Evolutionary conservation across 1,284 basidiomycete genomes (phyloP), one percentile per base, ranked within the genome.

Genomic region (Ustilago trichophora): DNA sequence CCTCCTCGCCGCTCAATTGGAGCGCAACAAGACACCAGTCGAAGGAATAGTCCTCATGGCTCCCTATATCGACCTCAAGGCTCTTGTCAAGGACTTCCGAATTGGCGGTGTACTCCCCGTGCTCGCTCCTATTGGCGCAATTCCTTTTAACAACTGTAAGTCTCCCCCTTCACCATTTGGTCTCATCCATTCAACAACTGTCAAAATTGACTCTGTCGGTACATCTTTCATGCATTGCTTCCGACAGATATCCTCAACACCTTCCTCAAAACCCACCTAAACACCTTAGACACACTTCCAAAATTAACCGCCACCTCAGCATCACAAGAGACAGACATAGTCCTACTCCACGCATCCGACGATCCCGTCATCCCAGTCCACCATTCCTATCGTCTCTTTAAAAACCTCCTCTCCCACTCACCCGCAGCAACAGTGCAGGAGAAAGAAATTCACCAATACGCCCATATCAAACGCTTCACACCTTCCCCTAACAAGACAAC

Each of bases 291-390:
- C 2, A 60, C 59, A 1, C 51, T 78, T 3, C 52, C 56, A 0
- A 29, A 45, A 0, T 38, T 73, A n/a, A 45, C 35, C 15, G 2
- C 21, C 13, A 8, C 48, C 11, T 19, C 34, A 6, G 12, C 37
- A 2, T 16, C 29, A 19, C 25, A 15, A 1, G n/a, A 15, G 27
- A 86, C 86, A 0, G 86, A 89, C 5, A 86, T 92, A 6, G 83
- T 95, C 12, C 85, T 96, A 60, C 87, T 87, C 0, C 93, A 96
- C 78, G 88, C 92, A 2, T 85, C 87, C 69, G 85, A 92, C 76
- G 93, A 97, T 82, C 85, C 84, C 75, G 89, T 92, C 33, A 93
- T 96, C 48, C 90, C 90, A 0, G 82, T 86, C 73, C 83, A 85
- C 0, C 93, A 97, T 79, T 90, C n/a, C 65, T n/a, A n/a, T n/a